These are phyloP conservation scores for Phaffomyces antillensis DNA, from an alignment of 805 yeast genomes.

Conservation along the genomic window DNA sequence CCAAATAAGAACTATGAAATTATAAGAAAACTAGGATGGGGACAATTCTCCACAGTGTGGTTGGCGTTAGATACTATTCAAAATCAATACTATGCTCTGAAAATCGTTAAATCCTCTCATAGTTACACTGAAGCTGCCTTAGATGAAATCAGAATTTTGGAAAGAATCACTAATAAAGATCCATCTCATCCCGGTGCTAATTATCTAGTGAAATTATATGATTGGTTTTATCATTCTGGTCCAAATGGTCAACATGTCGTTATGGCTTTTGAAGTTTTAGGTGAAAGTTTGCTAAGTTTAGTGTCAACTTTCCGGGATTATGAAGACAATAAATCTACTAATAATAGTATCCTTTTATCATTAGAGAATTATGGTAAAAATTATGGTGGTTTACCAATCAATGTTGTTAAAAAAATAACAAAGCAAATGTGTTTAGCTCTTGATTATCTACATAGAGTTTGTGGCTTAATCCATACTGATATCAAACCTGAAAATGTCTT, in stretches of 20 bases:
- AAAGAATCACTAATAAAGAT: conserved; percentile 24
- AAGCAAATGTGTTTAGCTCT: conserved; percentile 48
- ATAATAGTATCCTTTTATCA: not conserved
- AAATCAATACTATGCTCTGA: conserved; percentile 50
- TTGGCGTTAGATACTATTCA: conserved; percentile 36
- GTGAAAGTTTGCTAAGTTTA: conserved; percentile 50
- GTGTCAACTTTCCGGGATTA: conserved; percentile 32
- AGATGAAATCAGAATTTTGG: conserved; percentile 51
- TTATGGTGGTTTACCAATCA: conserved; percentile 48
- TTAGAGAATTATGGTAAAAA: conserved; percentile 27
- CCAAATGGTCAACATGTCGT: conserved; percentile 61
- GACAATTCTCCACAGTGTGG: conserved; percentile 72
- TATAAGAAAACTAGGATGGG: conserved; percentile 61
- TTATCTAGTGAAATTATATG: conserved; percentile 46
- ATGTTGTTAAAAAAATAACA: conserved; percentile 47
- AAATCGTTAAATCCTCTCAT: conserved; percentile 48
- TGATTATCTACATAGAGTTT: conserved; percentile 51
- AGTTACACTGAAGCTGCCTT: conserved; percentile 56
- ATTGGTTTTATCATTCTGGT: conserved; percentile 49
- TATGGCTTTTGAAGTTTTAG: conserved; percentile 61
- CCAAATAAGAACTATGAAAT: conserved; percentile 37
- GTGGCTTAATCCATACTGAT: conserved; percentile 69
- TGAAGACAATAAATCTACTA: not conserved
- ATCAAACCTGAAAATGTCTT: conserved; percentile 68
- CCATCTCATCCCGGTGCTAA: conserved; percentile 42